These are phyloP conservation scores for Diaporthe citri DNA, from an alignment of 2,329 filamentous ascomycete species.

Conservation along the genomic window DNA sequence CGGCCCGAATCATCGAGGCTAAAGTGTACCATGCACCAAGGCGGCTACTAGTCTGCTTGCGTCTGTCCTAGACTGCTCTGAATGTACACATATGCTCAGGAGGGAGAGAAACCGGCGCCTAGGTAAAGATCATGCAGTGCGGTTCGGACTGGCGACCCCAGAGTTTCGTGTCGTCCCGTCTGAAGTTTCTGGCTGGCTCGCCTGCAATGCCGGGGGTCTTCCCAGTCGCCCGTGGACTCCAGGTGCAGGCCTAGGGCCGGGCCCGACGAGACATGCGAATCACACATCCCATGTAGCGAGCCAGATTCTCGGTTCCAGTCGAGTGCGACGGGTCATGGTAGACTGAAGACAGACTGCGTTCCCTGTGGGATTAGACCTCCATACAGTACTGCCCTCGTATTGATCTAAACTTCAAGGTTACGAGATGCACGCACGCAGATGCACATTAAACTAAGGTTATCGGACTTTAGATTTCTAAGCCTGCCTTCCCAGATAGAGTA, in stretches of 20 bases:
- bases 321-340: neutral
- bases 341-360: neutral
- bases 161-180: conserved; percentile 26
- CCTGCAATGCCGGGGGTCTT: conserved; percentile 12
- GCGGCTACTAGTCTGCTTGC: neutral
- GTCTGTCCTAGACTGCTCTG: neutral
- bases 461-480: neutral
- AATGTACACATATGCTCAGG: neutral
- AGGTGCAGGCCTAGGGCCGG: conserved; percentile 4
- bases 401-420: conserved; percentile 6
- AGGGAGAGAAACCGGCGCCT: neutral
- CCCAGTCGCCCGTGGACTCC: neutral
- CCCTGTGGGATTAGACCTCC: neutral
- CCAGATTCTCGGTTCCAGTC: conserved; percentile 17
- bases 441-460: conserved; percentile 7
- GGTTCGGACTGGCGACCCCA: conserved; percentile 17
- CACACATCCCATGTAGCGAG: conserved; percentile 26
- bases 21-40: neutral
- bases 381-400: neutral
- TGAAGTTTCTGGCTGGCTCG: conserved; percentile 22
- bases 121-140: conserved; percentile 9
- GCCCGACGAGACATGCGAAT: conserved; percentile 22
- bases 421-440: neutral
- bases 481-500: neutral
- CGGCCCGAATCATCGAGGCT: conserved; percentile 5